Percentiles rank a stretch among this genome's conserved stretches.
Evolutionary conservation across 1,284 basidiomycete genomes (phyloP).

Genomic region (Leccinum variabile): DNA sequence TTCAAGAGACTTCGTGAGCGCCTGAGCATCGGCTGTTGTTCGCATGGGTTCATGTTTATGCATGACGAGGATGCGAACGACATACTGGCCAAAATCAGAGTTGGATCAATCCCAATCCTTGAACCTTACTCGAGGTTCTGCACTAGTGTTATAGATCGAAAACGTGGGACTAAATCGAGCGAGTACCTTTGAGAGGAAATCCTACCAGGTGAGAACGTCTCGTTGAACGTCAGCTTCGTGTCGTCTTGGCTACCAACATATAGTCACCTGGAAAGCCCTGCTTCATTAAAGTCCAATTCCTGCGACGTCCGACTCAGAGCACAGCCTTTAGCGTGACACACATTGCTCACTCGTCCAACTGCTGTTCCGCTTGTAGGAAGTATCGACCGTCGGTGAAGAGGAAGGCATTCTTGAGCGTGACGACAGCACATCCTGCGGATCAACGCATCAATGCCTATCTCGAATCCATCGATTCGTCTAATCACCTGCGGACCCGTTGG

Average conservation of each 20-base stretch:
- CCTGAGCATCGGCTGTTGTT: slow-evolving; percentile 56
- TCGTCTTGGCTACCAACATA: not conserved
- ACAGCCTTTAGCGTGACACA: not conserved
- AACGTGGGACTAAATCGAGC: not conserved
- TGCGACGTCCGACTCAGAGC: slow-evolving; percentile 27
- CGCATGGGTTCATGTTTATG: slow-evolving; percentile 2
- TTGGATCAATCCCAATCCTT: slow-evolving; percentile 82
- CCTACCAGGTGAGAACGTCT: slow-evolving; percentile 91
- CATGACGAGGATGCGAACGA: slow-evolving; percentile 10
- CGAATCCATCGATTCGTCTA: slow-evolving; percentile 1
- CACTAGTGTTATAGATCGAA: slow-evolving; percentile 1
- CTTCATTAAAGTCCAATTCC: slow-evolving; percentile 94
- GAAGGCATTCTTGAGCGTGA: slow-evolving; percentile 72
- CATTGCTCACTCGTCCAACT: slow-evolving; percentile 71
- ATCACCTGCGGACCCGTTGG: slow-evolving; percentile 88
- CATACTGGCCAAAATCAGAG: slow-evolving; percentile 65
- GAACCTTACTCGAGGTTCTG: slow-evolving; percentile 63
- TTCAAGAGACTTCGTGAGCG: slow-evolving; percentile 53
- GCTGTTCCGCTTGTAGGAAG: slow-evolving; percentile 88
- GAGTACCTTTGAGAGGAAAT: slow-evolving; percentile 72
- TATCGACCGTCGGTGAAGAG: slow-evolving; percentile 95
- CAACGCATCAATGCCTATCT: slow-evolving; percentile 5
- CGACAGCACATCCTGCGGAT: slow-evolving; percentile 70
- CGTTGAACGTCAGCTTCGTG: slow-evolving; percentile 16
- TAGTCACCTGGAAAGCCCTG: slow-evolving; percentile 71